These are phyloP conservation scores for Jamesozyma jinghongensis DNA, from an alignment of 805 yeast species.

Conservation along the genomic window DNA sequence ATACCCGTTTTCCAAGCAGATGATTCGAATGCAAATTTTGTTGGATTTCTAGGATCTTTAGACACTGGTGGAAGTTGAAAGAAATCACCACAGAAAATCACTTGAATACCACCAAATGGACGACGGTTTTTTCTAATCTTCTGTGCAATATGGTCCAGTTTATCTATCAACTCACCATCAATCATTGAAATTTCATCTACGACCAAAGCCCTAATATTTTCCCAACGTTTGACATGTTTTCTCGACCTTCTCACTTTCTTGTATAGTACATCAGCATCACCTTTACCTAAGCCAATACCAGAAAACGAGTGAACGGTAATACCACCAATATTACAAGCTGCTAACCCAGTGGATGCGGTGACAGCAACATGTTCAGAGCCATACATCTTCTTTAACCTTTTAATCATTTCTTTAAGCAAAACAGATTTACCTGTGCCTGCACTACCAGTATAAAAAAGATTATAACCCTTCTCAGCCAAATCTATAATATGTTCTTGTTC, in stretches of 20 bases:
- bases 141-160: conserved; percentile 52
- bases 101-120: conserved; percentile 78
- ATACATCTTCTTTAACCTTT: conserved; percentile 39
- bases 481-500: conserved; percentile 63
- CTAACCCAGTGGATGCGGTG: conserved; percentile 79
- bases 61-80: conserved; percentile 66
- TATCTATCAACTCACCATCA: conserved; percentile 57
- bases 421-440: conserved; percentile 99
- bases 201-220: conserved; percentile 45
- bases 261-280: conserved; percentile 37
- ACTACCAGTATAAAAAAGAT: conserved; percentile 88
- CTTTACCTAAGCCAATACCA: conserved; percentile 68
- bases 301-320: conserved; percentile 67
- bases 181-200: conserved; percentile 79
- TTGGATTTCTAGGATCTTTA: conserved; percentile 23
- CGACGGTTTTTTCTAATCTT: conserved; percentile 34
- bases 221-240: conserved; percentile 48
- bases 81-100: conserved; percentile 72
- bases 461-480: conserved; percentile 53
- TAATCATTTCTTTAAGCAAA: conserved; percentile 56
- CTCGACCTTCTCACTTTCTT: conserved; percentile 46
- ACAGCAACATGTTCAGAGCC: conserved; percentile 51
- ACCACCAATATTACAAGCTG: conserved; percentile 78
- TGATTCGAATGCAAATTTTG: conserved; percentile 56
- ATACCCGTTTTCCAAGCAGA: conserved; percentile 53